A percentile compares a stretch with the other conserved stretches of the same genome.
Evolutionary conservation across 176 grass and related monocot species (phyloP).

Genomic region (Aegilops bicornis): DNA sequence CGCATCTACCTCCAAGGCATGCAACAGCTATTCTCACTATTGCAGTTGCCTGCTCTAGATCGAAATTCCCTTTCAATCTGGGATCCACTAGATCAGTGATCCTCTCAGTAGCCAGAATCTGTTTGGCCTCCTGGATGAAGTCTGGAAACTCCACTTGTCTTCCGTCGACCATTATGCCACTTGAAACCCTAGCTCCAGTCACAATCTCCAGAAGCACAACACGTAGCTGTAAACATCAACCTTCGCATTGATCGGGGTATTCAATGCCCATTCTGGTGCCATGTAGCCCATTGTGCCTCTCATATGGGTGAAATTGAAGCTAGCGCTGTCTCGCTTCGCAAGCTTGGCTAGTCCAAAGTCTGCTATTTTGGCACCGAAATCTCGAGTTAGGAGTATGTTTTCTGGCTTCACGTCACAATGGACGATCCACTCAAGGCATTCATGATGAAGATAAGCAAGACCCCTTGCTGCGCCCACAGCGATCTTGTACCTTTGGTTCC

Average conservation of each 20-base stretch:
- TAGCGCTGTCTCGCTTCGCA: constrained; percentile 40
- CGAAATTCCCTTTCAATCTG: constrained; percentile 44
- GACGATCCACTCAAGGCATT: constrained; percentile 86
- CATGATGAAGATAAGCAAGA: constrained; percentile 84
- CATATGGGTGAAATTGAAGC: constrained; percentile 60
- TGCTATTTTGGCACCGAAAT: constrained; percentile 74
- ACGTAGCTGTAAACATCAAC: constrained; percentile 74
- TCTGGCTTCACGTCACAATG: constrained; percentile 93
- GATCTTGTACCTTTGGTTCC: constrained; percentile 74
- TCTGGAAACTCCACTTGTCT: constrained; percentile 27
- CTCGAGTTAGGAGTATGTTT: constrained; percentile 75
- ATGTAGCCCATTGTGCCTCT: constrained; percentile 87
- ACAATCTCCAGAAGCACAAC: constrained; percentile 69
- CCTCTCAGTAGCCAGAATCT: constrained; percentile 25
- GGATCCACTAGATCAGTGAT: constrained; percentile 50
- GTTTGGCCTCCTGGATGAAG: constrained; percentile 43
- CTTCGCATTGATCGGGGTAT: constrained; percentile 61
- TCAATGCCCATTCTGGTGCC: constrained; percentile 78
- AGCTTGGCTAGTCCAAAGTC: constrained; percentile 79
- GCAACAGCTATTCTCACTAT: constrained; percentile 50
- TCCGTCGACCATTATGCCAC: constrained; percentile 18
- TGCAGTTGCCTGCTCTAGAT: constrained; percentile 42
- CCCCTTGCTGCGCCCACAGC: constrained; percentile 59
- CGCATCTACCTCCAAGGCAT: constrained; percentile 62
- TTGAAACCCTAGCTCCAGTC: constrained; percentile 56